Percentiles rank a stretch among this genome's conserved stretches.
Conservation (phyloP, 2,329 filamentous ascomycete genomes). For the Ilyonectria sp. region DNA sequence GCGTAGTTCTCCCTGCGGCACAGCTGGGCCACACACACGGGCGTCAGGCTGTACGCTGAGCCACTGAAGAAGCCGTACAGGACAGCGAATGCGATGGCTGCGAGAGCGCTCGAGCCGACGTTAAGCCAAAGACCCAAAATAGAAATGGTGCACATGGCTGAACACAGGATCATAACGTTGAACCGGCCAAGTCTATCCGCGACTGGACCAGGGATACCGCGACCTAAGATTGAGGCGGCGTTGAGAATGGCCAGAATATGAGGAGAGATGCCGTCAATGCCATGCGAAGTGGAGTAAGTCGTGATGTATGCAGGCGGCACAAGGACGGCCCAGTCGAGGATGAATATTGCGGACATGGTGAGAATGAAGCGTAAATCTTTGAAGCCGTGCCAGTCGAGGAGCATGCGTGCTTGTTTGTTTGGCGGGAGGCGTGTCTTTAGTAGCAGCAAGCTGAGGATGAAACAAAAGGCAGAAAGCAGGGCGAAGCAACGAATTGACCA, state of each 20-base stretch:
- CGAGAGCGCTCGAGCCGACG: conserved; percentile 2
- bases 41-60: conserved; percentile 26
- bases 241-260: conserved; percentile 28
- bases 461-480: conserved; percentile 42
- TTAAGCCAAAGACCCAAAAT: conserved; percentile 31
- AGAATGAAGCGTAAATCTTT: conserved; percentile 3
- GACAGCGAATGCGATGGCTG: conserved; percentile 11
- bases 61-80: conserved; percentile 26
- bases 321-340: conserved; percentile 25
- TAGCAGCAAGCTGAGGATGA: conserved; percentile 51
- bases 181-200: conserved; percentile 26
- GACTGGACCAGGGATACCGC: conserved; percentile 17
- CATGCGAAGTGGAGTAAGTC: conserved; percentile 19
- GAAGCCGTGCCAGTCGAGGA: conserved; percentile 10
- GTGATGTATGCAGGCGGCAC: conserved; percentile 24
- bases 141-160: conserved; percentile 8
- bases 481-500: conserved; percentile 52
- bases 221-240: conserved; percentile 17
- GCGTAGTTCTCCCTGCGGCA: conserved; percentile 32
- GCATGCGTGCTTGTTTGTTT: conserved; percentile 57
- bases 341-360: conserved; percentile 17
- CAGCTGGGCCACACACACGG: conserved; percentile 31
- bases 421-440: conserved; percentile 62
- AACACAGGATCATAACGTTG: conserved; percentile 26
- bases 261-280: neutral